phyloP scores from a whole-genome alignment of 768 basidiomycete species.

The Chiua virens region DNA sequence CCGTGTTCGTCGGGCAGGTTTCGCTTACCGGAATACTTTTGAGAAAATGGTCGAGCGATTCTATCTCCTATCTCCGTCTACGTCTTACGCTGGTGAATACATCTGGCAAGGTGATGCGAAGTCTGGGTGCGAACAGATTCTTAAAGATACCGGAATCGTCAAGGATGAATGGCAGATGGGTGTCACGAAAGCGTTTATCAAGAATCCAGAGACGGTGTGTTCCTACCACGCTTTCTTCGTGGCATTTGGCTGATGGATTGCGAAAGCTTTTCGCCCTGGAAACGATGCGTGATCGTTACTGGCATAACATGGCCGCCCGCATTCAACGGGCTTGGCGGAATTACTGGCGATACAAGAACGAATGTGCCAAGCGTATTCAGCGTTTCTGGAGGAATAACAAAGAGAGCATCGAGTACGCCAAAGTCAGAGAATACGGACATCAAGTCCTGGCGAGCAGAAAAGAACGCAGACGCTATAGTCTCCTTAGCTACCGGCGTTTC shows the following conservation, averaged over 20 bases:
- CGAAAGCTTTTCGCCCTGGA: constrained; percentile 91
- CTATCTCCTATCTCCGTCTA: constrained; percentile 90
- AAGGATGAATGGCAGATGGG: constrained; percentile 99
- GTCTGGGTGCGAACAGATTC: constrained; percentile 89
- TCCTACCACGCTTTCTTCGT: background rate
- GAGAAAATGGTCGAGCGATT: constrained; percentile 99
- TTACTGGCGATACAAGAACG: constrained; percentile 93
- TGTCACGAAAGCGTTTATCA: constrained; percentile 97
- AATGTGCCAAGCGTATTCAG: constrained; percentile 93
- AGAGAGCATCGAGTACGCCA: constrained; percentile 83
- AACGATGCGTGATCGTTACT: constrained; percentile 98
- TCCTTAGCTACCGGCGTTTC: constrained; percentile 92
- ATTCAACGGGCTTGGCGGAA: constrained; percentile 97
- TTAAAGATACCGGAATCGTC: constrained; percentile 93
- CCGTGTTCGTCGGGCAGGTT: constrained; percentile 93
- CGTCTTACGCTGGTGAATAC: constrained; percentile 98
- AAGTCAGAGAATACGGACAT: constrained; percentile 93
- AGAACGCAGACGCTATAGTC: constrained; percentile 89
- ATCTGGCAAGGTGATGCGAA: constrained; percentile 91
- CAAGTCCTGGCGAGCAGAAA: constrained; percentile 88
- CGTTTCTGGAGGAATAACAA: constrained; percentile 99
- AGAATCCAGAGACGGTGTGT: constrained; percentile 94
- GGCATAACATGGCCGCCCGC: constrained; percentile 98
- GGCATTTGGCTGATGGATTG: background rate
- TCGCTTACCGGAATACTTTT: constrained; percentile 97